Evolutionary conservation across 23 red algal species (phyloP), one percentile per base, ranked within the genome.

Genomic region (Gracilaria gracilis): DNA sequence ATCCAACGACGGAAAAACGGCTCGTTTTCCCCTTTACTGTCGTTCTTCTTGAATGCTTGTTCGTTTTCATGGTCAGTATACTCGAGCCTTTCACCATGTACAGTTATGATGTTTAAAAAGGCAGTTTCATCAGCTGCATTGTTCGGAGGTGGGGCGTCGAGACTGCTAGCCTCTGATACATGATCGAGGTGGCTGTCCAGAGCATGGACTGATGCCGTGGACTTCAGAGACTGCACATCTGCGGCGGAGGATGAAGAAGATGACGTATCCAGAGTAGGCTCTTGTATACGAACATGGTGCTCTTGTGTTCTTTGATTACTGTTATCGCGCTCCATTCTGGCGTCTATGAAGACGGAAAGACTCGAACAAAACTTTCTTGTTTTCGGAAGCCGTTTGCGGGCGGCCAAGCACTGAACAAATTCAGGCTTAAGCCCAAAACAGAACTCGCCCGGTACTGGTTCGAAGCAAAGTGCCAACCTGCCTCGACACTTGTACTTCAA

Each of bases 41-140:
- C 87, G 33, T 75, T 90, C 58, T 81, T 81, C 54, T 81, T 90
- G 39, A 90, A 90, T 36, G 75, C 87, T 1, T 48, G 2, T 39
- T 90, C 70, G 36, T 49, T 24, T 3, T 69, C 87, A 23, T 77
- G 37, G 71, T 90, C 87, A 20, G 39, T 44, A 51, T 90, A 90
- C 38, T 40, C 74, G 21, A 62, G 87, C 39, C 79, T 61, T 46
- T 82, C 54, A 5, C 72, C 72, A 27, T 59, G 47, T 16, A 82
- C 58, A 16, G 53, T 44, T 33, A 82, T 29, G 53, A 82, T 82
- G 28, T 82, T 82, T 34, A 82, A 33, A 61, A 77, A 77, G 5
- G 79, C 79, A 2, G 79, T 65, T 62, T 82, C 79, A 82, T 82
- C 79, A 37, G 79, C 79, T 24, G 24, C 24, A 23, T 82, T 82